A percentile compares a stretch with the other conserved stretches of the same genome.
Conservation (phyloP, 768 basidiomycete species). For the Cantharellus anzutake region DNA sequence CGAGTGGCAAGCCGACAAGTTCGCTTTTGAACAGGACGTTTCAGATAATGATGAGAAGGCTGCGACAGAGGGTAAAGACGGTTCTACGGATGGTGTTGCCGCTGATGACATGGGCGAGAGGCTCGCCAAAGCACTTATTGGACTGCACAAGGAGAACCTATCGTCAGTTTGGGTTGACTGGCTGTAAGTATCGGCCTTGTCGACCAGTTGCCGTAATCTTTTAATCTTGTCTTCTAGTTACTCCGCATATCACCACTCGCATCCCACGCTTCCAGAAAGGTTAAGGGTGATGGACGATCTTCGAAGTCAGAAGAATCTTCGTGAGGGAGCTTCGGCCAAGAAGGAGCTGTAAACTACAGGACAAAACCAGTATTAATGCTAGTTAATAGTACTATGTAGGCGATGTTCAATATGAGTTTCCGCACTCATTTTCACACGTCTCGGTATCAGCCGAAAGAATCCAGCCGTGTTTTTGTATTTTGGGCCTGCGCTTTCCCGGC, state of each 20-base stretch:
- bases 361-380: not conserved
- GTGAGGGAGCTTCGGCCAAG: slow-evolving; percentile 13
- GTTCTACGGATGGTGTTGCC: slow-evolving; percentile 16
- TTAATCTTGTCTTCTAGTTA: slow-evolving; percentile 29
- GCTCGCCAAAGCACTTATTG: slow-evolving; percentile 62
- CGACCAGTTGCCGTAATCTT: not conserved
- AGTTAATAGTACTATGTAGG: not conserved
- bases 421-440: not conserved
- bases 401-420: not conserved
- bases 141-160: slow-evolving; percentile 81
- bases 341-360: slow-evolving; percentile 14
- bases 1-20: slow-evolving; percentile 86
- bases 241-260: slow-evolving; percentile 90
- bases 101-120: slow-evolving; percentile 78
- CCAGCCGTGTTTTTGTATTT: too few relatives aligned
- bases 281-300: slow-evolving; percentile 62
- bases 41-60: slow-evolving; percentile 18
- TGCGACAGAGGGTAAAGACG: slow-evolving; percentile 16
- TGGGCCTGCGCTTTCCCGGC: too few relatives aligned
- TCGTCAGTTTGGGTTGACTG: slow-evolving; percentile 90
- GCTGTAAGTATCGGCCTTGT: slow-evolving; percentile 33
- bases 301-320: slow-evolving; percentile 16
- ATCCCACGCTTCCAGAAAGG: slow-evolving; percentile 85
- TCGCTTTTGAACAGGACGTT: slow-evolving; percentile 37
- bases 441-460: too few relatives aligned